Base-by-base conservation (phyloP, 805 yeast genomes). In the Myxozyma mucilagina region DNA sequence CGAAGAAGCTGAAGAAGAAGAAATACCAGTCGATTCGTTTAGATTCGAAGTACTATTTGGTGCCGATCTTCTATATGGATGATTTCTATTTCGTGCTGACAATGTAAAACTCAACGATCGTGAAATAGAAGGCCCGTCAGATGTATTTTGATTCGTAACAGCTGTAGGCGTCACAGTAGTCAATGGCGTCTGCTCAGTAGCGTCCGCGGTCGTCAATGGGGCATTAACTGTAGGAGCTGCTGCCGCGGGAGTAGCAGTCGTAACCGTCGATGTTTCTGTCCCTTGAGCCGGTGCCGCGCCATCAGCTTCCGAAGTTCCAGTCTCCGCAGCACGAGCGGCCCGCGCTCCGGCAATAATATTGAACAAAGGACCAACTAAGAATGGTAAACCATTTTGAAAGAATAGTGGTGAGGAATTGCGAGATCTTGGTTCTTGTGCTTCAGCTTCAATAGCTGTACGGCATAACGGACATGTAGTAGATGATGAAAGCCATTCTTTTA, bases 391-490 rank as follows among this genome's bases (percentile, higher is more conserved):
- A 24, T 52, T 59, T 13, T 39, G 48, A 31, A 35, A 16, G 7
- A 43, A 45, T 1, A 44, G 32, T 11, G 52, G 31, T 16, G 42
- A 41, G 7, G 29, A 34, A 53, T 18, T 39, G 24, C 50, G 42
- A 31, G 18, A 34, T 48, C 41, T 49, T 9, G 53, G 45, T 10
- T 38, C 48, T 41, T 41, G 63, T 43, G 56, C 45, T 42, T 65
- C 68, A 41, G 73, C 68, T 57, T 79, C 79, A 61, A 87, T 76
- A 20, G 80, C 76, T 16, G 78, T 78, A 60, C 98, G 84, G 72
- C 99, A 93, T 50, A 93, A 74, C 0, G 99, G 99, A 72, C 98
- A 92, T 1, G 90, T 83, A 35, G 83, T 81, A 68, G 87, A 85
- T 29, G 82, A 76, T 62, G 80, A 82, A 53, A 93, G 81, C 99